Base-by-base conservation (phyloP, 202 grass and related monocot genomes). In the Hordeum pubiflorum region DNA sequence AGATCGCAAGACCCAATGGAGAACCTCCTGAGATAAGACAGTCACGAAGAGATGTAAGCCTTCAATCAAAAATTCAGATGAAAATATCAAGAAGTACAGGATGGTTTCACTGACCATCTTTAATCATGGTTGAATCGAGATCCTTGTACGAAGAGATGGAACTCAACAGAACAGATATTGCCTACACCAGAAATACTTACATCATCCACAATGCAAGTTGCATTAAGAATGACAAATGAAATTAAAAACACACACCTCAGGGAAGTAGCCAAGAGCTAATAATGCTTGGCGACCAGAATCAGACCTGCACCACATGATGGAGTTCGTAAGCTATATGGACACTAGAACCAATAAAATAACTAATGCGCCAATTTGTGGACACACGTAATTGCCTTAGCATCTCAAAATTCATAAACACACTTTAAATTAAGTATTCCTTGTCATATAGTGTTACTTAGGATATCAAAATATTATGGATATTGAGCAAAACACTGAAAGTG, bases 261-360 rank as follows among this genome's bases (percentile, higher is more conserved):
- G 89, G 43, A 98, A 98, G 80, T 93, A 85, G 13, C 87, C 59
- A 56, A 95, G 84, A 86, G 89, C 82, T 69, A 98, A 80, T 84
- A 98, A 91, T 55, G 92, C 96, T 91, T 95, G 92, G 29, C 92
- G 92, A 79, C 92, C 96, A 75, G 96, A 86, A 85, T 98, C 92
- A 63, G 88, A 91, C 87, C 92, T 98, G 85, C 64, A 93, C 75
- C 60, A 79, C 14, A 75, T 52, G 18, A 71, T 24, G 13, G 15
- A 79, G 54, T 81, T 13, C 74, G 48, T 74, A 66, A 87, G 15
- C 63, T 20, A 12, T 79, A 75, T 44, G 46, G 73, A 20, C 6
- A 59, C 36, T 50, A 78, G 27, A 83, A 11, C 67, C 6, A 3
- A 52, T 52, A 79, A 85, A 85, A 22, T 7, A 85, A 22, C 37